Base-by-base conservation (phyloP, 345 rosid species). In the Eucalyptus polyanthemos region DNA sequence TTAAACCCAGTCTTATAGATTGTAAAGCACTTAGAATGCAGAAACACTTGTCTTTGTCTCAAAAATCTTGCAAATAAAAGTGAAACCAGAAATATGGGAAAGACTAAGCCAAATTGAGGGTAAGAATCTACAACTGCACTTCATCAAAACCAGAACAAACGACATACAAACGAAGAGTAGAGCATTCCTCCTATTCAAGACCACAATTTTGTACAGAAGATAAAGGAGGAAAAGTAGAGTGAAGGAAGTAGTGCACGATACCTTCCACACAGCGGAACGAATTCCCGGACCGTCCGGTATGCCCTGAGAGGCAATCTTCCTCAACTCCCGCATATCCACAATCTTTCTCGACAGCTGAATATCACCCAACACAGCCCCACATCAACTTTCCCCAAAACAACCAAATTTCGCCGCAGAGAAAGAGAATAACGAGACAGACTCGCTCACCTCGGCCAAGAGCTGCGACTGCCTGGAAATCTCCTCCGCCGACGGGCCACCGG, bases 261-360 rank as follows among this genome's bases (percentile, higher is more conserved):
- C 99, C 99, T 97, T 97, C 99, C 99, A 97, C 49, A 95, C 98
- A 21, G 94, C 90, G 21, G 99, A 95, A 87, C 99, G 98, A 90
- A 95, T 93, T 53, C 98, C 99, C 53, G 94, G 94, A 90, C 96
- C 95, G 90, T 97, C 99, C 37, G 99, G 98, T 91, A 96, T 62
- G 86, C 99, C 99, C 90, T 96, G 99, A 12, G 97, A 94, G 6
- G 96, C 96, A 86, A 94, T 93, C 91, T 93, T 97, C 93, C 98
- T 95, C 90, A 97, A 88, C 89, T 97, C 99, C 91, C 94, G 91
- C 29, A 96, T 90, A 92, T 97, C 96, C 51, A 97, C 91, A 89
- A 95, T 95, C 93, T 97, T 97, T 96, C 93, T 95, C 4, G 99
- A 97, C 86, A 97, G 89, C 99, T 97, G 51, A 19, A 88, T 40